Conservation (phyloP, 352 stramenopile species). For the Phytophthora sp. region DNA sequence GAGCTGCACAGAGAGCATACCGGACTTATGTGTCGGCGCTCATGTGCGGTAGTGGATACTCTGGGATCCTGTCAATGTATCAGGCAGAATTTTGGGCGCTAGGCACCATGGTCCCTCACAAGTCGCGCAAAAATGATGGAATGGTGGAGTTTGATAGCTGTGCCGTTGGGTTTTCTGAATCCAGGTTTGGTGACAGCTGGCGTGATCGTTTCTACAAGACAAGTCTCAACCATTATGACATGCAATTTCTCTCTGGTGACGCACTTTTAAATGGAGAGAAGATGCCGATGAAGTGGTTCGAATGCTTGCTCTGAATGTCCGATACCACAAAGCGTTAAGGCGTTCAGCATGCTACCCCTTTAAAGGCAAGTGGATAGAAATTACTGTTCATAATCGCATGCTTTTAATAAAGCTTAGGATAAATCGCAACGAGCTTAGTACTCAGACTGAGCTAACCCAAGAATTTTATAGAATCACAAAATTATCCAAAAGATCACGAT, state of each 20-base stretch:
- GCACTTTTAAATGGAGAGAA: constrained; percentile 43
- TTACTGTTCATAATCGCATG: too few species aligned
- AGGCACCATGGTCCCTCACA: constrained; percentile 29
- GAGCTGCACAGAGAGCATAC: constrained; percentile 29
- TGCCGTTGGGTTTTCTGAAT: constrained; percentile 24
- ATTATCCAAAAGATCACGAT: too few species aligned
- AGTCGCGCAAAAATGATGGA: constrained; percentile 37
- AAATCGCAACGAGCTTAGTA: too few species aligned
- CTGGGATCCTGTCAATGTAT: constrained; percentile 38
- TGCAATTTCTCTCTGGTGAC: constrained; percentile 48
- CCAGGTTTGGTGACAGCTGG: constrained; percentile 39
- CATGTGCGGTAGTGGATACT: constrained; percentile 39
- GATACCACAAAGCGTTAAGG: neutral
- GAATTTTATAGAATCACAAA: too few species aligned
- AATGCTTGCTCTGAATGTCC: constrained; percentile 36
- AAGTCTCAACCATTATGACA: constrained; percentile 58
- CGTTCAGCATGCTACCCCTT: too few species aligned
- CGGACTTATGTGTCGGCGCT: constrained; percentile 24
- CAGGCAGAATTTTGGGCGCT: constrained; percentile 20
- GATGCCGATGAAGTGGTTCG: constrained; percentile 54
- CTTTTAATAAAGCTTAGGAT: too few species aligned
- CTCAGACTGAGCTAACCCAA: too few species aligned
- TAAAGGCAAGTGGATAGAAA: too few species aligned
- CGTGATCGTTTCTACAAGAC: constrained; percentile 44
- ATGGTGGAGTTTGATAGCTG: constrained; percentile 58